phyloP scores from a whole-genome alignment of 2,329 filamentous ascomycete species.

The Clarireedia hainanense region DNA sequence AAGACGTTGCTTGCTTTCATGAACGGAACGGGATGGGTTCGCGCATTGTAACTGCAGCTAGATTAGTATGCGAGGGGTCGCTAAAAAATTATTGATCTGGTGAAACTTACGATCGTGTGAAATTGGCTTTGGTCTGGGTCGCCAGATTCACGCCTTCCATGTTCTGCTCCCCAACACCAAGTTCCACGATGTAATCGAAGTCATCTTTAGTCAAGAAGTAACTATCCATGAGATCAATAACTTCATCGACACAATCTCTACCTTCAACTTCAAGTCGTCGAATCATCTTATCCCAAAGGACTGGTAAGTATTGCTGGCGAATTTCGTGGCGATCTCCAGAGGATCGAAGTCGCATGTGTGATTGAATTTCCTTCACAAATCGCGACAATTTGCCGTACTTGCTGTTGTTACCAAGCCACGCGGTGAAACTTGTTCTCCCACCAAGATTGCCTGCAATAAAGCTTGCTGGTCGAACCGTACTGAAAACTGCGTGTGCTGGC shows the following conservation, averaged over 20 bases:
- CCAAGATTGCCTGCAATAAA: slow-evolving; percentile 74
- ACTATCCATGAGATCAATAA: slow-evolving; percentile 94
- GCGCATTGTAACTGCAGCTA: slow-evolving; percentile 66
- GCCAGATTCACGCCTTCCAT: slow-evolving; percentile 72
- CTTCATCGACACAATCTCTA: slow-evolving; percentile 70
- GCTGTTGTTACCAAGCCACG: slow-evolving; percentile 94
- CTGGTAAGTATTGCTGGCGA: slow-evolving; percentile 85
- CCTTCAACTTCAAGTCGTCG: slow-evolving; percentile 69
- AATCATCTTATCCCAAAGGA: slow-evolving; percentile 76
- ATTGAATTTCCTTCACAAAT: slow-evolving; percentile 87
- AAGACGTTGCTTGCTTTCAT: slow-evolving; percentile 82
- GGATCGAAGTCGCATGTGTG: slow-evolving; percentile 87
- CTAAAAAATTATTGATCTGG: not conserved
- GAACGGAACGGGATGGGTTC: slow-evolving; percentile 84
- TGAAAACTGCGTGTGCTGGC: slow-evolving; percentile 93
- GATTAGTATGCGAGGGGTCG: not conserved
- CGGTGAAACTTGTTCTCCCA: slow-evolving; percentile 67
- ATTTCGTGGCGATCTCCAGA: slow-evolving; percentile 91
- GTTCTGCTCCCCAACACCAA: slow-evolving; percentile 79
- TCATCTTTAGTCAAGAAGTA: slow-evolving; percentile 95
- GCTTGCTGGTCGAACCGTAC: slow-evolving; percentile 84
- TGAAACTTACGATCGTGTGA: slow-evolving; percentile 71
- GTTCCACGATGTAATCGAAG: slow-evolving; percentile 84
- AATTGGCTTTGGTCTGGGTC: slow-evolving; percentile 76
- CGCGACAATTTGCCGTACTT: slow-evolving; percentile 71